These are phyloP conservation scores for Trichoderma sp. DNA, from an alignment of 2,329 filamentous ascomycete species.

Conservation along the genomic window DNA sequence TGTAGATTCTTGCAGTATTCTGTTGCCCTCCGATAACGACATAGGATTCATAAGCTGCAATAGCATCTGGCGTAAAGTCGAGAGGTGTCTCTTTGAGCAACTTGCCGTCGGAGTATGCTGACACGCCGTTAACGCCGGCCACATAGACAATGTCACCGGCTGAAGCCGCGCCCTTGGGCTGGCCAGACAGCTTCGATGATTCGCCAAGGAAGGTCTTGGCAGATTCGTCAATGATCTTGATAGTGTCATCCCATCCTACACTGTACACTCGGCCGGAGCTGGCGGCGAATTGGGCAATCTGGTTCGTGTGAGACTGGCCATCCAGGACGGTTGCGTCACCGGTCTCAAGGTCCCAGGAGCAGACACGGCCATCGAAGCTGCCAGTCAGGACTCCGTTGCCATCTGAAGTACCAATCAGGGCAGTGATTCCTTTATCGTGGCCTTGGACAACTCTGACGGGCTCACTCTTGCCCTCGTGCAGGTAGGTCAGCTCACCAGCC, in stretches of 20 bases:
- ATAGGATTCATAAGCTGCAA: slow-evolving; percentile 64
- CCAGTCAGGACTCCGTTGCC: slow-evolving; percentile 72
- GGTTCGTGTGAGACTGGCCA: slow-evolving; percentile 80
- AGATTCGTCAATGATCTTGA: slow-evolving; percentile 73
- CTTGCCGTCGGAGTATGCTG: slow-evolving; percentile 57
- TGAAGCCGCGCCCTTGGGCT: slow-evolving; percentile 72
- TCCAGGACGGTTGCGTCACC: slow-evolving; percentile 70
- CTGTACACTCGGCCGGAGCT: slow-evolving; percentile 68
- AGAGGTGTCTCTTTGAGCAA: slow-evolving; percentile 58
- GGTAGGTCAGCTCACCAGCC: slow-evolving; percentile 85
- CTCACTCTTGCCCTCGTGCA: slow-evolving; percentile 66
- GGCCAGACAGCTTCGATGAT: slow-evolving; percentile 65
- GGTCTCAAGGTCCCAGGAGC: slow-evolving; percentile 73
- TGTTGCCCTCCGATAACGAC: slow-evolving; percentile 75
- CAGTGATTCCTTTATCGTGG: slow-evolving; percentile 88
- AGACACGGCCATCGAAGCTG: slow-evolving; percentile 85
- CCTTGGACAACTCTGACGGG: slow-evolving; percentile 74
- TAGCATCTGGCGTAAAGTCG: slow-evolving; percentile 63
- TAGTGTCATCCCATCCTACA: slow-evolving; percentile 90
- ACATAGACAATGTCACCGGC: slow-evolving; percentile 52
- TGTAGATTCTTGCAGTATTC: slow-evolving; percentile 73
- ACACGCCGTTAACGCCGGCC: slow-evolving; percentile 52
- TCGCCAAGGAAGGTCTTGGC: slow-evolving; percentile 72
- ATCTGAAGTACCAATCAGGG: slow-evolving; percentile 50
- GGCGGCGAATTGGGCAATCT: slow-evolving; percentile 72